phyloP scores from a whole-genome alignment of 192 early-diverging fungal genomes.

The Mortierella alpina region DNA sequence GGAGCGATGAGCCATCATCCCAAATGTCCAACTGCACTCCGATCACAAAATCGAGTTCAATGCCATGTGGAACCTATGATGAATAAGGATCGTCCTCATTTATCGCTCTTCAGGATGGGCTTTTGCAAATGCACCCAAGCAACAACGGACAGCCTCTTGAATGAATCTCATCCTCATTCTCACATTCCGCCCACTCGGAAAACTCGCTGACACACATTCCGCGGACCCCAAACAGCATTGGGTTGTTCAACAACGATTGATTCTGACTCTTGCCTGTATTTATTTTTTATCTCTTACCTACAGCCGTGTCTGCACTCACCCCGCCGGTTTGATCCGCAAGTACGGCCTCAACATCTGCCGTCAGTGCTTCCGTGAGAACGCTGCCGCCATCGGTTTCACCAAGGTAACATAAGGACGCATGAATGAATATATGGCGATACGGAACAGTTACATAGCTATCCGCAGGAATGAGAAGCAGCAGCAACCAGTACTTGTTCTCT shows the following conservation, averaged over 20 bases:
- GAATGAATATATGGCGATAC: background rate
- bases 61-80: slow-evolving; percentile 14
- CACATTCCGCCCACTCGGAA: too few species aligned
- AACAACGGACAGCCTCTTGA: too few species aligned
- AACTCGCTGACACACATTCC: too few species aligned
- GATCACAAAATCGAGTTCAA: background rate
- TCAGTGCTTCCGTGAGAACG: slow-evolving; percentile 99
- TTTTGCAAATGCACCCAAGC: too few species aligned
- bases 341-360: slow-evolving; percentile 99
- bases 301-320: slow-evolving; percentile 98
- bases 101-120: too few species aligned
- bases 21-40: background rate
- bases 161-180: too few species aligned
- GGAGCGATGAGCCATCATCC: background rate
- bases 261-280: background rate
- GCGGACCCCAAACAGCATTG: too few species aligned
- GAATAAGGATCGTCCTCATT: background rate
- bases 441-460: background rate
- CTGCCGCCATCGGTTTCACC: slow-evolving; percentile 97
- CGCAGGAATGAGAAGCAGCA: background rate
- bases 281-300: background rate
- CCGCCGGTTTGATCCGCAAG: slow-evolving; percentile 99
- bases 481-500: background rate
- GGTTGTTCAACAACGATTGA: too few species aligned
- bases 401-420: slow-evolving; percentile 73